Evolutionary conservation across 2,329 filamentous ascomycete species (phyloP).

Genomic region (Tolypocladium pustulatum): DNA sequence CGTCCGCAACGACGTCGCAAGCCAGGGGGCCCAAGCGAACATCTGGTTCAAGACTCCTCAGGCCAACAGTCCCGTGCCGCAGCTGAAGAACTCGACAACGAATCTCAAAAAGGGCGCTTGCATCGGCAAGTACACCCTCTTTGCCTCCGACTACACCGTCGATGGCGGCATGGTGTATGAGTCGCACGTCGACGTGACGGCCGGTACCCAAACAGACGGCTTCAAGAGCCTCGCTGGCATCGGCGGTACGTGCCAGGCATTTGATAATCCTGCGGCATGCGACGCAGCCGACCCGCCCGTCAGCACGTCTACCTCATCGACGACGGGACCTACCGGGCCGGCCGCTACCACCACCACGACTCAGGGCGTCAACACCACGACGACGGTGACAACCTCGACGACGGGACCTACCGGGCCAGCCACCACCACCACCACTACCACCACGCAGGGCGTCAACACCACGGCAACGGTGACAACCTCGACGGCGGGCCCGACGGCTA

Average conservation of each 20-base stretch:
- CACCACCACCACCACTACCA: conserved; percentile 2
- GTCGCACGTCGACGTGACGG: conserved; percentile 34
- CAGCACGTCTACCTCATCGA: conserved; percentile 6
- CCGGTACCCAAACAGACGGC: conserved; percentile 29
- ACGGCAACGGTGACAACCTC: not conserved
- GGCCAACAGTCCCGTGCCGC: conserved; percentile 30
- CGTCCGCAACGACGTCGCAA: conserved; percentile 35
- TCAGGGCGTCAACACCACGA: not conserved
- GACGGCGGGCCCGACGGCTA: conserved; percentile 1
- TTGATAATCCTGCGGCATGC: conserved; percentile 23
- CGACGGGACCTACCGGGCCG: conserved; percentile 4
- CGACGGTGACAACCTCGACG: no score
- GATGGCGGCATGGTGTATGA: conserved; percentile 33
- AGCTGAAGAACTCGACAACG: conserved; percentile 24
- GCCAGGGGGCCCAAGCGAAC: conserved; percentile 27
- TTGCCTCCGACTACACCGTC: conserved; percentile 29
- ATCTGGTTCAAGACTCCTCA: conserved; percentile 33
- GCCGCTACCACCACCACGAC: conserved; percentile 3
- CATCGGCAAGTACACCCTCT: conserved; percentile 38
- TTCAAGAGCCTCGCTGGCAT: conserved; percentile 38
- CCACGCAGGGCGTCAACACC: not conserved
- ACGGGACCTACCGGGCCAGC: conserved; percentile 6
- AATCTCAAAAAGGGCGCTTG: conserved; percentile 32
- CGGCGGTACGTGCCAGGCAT: conserved; percentile 30
- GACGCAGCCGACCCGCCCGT: conserved; percentile 8